Evolutionary conservation across 306 rosid species (phyloP), one percentile per base, ranked within the genome.

Genomic region (Casuarina equisetifolia): DNA sequence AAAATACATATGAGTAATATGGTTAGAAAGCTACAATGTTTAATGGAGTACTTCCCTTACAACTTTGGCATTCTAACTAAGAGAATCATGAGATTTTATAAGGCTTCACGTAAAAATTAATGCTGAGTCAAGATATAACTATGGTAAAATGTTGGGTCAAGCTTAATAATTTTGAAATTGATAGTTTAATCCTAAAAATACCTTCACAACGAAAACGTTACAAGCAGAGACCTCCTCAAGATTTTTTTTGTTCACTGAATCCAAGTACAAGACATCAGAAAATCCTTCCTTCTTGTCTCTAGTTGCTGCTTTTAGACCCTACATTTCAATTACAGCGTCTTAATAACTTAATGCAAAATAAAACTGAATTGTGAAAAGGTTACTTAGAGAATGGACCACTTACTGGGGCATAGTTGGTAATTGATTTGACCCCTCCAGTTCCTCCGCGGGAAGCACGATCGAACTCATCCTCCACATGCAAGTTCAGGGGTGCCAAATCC

Each of bases 161-260:
- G 25, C 2, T 75, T 63, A 3, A 35, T 49, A n/a, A 20, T 25
- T 25, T 64, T 35, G 45, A 25, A 73, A 55, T 5, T 13, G 16
- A 50, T 8, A 49, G 32, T 15, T 25, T 15, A 16, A 51, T 40
- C 50, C 0, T 4, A 12, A 49, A 25, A n/a, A 49, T 86, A 94
- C 97, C 97, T 95, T 95, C 9, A 88, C 88, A 75, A 87, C 46
- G 69, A 95, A 95, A 69, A 95, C 74, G 84, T 95, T 95, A 81
- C 97, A 95, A 63, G 97, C 84, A 75, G 99, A 95, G 9, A 91
- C 96, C 88, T 92, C 99, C 88, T 95, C 97, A 55, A 92, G n/a
- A 76, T 86, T 79, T 74, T 75, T 95, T 77, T 83, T 91, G 19
- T 85, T 81, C 61, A 38, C 82, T 0, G 97, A 89, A 74, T 92